Evolutionary conservation across 345 rosid genomes (phyloP), one percentile per base, ranked within the genome.

Genomic region (Syzygium jambos): DNA sequence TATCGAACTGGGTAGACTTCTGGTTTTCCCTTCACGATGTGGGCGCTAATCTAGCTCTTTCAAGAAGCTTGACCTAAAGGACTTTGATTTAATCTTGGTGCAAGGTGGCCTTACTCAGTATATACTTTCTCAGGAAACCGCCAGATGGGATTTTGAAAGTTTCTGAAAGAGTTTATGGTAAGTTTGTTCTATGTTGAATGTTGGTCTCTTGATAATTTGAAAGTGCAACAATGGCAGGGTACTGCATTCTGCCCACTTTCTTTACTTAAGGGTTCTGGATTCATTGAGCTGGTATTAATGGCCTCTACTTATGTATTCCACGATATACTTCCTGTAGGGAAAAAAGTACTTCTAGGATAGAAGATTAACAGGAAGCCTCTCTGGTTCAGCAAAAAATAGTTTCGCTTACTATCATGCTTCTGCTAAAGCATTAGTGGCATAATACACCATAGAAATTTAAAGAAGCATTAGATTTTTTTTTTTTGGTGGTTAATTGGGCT

Each of bases 101-200:
- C 10, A 57, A 3, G 13, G 95, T 95, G 98, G 94, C 98, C 55
- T 90, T 97, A 92, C 91, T 95, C 90, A 94, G 96, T 11, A 95
- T 93, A 92, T 87, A 95, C 63, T 96, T 97, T 87, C 94, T 91
- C 87, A 89, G 92, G 90, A 96, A 95, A 88, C 99, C 98, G 29
- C 98, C 98, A n/a, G 98, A 97, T 87, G 98, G 99, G 10, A 90
- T 97, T 90, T 94, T 97, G 82, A 98, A 97, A 95, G 93, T 97
- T 87, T 95, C 92, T 55, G 98, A 95, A 89, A 91, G 94, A 87
- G 95, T 96, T 85, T 96, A 92, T 89, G 97, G 98, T 97, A 78
- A 61, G 93, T 90, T 87, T 86, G 22, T 77, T 1, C n/a, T 13
- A 63, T 63, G 77, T 63, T 63, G 38, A 7, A 63, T 59, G 7